Percentiles rank a stretch among this genome's conserved stretches.
Evolutionary conservation across 305 asterid genomes (phyloP).

Genomic region (Fraxinus latifolia): DNA sequence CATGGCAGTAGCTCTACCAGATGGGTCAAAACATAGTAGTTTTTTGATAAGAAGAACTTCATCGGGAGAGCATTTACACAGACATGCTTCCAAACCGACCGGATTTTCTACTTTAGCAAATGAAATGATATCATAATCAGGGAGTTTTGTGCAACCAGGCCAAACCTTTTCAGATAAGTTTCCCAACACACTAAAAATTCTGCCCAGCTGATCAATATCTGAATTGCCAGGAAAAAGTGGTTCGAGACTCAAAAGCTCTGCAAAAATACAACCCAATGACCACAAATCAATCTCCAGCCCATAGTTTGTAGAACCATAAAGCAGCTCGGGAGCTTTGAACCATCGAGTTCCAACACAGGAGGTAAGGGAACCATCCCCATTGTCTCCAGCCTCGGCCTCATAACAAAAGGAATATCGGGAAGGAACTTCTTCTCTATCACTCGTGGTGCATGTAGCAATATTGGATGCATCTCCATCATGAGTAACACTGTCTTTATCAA

Average conservation of each 20-base stretch:
- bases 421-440: slow-evolving; percentile 72
- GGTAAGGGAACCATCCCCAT: slow-evolving; percentile 70
- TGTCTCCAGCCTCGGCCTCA: slow-evolving; percentile 55
- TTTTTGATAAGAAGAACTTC: slow-evolving; percentile 60
- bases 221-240: slow-evolving; percentile 85
- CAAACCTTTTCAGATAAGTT: slow-evolving; percentile 68
- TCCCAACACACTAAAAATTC: slow-evolving; percentile 63
- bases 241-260: slow-evolving; percentile 68
- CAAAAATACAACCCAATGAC: slow-evolving; percentile 92
- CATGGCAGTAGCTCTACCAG: slow-evolving; percentile 68
- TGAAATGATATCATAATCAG: slow-evolving; percentile 77
- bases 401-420: slow-evolving; percentile 44
- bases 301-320: slow-evolving; percentile 78
- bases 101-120: slow-evolving; percentile 75
- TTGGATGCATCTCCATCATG: slow-evolving; percentile 76
- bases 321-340: slow-evolving; percentile 92
- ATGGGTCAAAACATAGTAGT: slow-evolving; percentile 65
- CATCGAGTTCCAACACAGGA: slow-evolving; percentile 97
- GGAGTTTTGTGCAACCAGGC: slow-evolving; percentile 79
- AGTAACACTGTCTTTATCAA: slow-evolving; percentile 56
- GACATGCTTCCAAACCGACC: slow-evolving; percentile 56
- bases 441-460: slow-evolving; percentile 75
- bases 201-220: slow-evolving; percentile 83
- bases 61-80: slow-evolving; percentile 52
- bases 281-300: slow-evolving; percentile 87